Conservation (phyloP, 495 filamentous ascomycete genomes). For the Lophiostoma macrostomum region DNA sequence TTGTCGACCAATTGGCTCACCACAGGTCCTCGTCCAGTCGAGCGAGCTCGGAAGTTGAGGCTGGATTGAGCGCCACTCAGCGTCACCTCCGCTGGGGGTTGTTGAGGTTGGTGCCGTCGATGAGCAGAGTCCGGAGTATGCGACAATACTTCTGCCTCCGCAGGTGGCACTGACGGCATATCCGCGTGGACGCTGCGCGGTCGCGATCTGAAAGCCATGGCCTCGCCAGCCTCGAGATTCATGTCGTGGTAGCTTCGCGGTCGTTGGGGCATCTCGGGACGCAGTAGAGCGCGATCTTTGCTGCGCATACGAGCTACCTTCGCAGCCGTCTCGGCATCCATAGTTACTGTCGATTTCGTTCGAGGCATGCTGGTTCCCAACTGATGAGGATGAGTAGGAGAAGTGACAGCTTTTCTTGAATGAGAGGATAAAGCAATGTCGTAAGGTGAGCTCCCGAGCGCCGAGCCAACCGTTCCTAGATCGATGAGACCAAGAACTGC, state of each 20-base stretch:
- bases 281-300: constrained; percentile 32
- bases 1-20: constrained; percentile 26
- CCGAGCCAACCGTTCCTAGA: constrained; percentile 41
- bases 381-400: constrained; percentile 40
- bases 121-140: background rate
- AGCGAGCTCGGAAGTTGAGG: constrained; percentile 6
- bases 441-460: constrained; percentile 44
- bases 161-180: constrained; percentile 34
- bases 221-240: constrained; percentile 19
- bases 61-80: no score
- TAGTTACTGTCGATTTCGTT: constrained; percentile 34
- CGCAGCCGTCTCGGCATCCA: constrained; percentile 40
- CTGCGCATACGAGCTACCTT: constrained; percentile 43
- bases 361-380: constrained; percentile 31
- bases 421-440: constrained; percentile 40
- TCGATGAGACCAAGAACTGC: constrained; percentile 33
- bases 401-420: constrained; percentile 1
- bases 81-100: no score
- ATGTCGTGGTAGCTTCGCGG: constrained; percentile 31
- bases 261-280: constrained; percentile 18
- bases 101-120: no score
- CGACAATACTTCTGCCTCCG: background rate
- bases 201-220: background rate
- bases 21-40: constrained; percentile 12
- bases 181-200: constrained; percentile 26